Evolutionary conservation across 2,329 filamentous ascomycete genomes (phyloP).

Genomic region (Exophiala sp.): DNA sequence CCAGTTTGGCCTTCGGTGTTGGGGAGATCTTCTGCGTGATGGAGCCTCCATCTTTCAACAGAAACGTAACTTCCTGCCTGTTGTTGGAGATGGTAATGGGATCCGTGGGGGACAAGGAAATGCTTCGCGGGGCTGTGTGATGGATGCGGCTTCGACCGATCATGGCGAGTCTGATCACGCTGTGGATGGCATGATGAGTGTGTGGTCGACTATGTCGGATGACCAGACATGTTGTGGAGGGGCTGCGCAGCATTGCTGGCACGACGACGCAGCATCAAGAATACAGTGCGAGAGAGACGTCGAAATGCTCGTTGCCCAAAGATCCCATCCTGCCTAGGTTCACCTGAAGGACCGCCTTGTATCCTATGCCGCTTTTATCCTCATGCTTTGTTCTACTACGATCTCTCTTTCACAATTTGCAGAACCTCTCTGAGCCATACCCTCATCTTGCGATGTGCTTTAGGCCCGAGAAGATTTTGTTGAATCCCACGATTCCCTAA

Average conservation of each 20-base stretch:
- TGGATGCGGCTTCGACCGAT: background rate
- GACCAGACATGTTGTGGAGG: background rate
- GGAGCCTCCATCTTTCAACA: constrained; percentile 7
- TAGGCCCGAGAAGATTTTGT: too few relatives aligned
- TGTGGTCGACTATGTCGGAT: background rate
- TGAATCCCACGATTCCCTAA: too few relatives aligned
- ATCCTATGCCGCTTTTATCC: background rate
- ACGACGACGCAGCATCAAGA: background rate
- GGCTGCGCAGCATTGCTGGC: background rate
- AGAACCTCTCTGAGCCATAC: too few relatives aligned
- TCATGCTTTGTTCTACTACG: background rate
- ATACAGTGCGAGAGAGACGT: background rate
- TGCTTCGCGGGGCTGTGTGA: background rate
- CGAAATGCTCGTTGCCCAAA: background rate
- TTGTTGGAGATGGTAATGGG: constrained; percentile 15
- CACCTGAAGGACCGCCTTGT: background rate
- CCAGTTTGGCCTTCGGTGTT: constrained; percentile 17
- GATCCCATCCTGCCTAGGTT: background rate
- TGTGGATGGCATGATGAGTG: background rate
- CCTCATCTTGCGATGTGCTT: too few relatives aligned
- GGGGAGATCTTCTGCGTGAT: constrained; percentile 14
- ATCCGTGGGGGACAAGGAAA: constrained; percentile 6
- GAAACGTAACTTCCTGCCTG: constrained; percentile 13
- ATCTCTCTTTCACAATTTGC: too few relatives aligned
- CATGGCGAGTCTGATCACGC: background rate